Evolutionary conservation across 495 filamentous ascomycete genomes (phyloP).

Genomic region (Elasticomyces elasticus): DNA sequence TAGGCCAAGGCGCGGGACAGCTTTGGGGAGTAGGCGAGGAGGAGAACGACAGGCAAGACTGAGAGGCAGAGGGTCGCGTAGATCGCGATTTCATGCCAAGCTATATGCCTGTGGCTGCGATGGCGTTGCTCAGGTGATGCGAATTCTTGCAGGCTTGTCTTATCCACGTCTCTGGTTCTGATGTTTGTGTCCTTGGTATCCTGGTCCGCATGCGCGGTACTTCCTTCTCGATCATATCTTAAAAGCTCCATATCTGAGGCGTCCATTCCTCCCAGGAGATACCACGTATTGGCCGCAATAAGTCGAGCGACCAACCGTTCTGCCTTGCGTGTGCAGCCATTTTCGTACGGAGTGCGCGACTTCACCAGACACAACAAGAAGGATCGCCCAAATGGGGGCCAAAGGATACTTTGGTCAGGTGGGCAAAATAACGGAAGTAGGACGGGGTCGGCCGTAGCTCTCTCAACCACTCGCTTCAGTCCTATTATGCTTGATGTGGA

Average conservation of each 20-base stretch:
- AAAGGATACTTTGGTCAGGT: too few species aligned
- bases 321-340: too few species aligned
- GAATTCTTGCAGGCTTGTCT: neutral
- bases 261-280: neutral
- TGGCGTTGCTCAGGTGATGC: neutral
- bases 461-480: too few species aligned
- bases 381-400: too few species aligned
- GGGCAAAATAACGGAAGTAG: too few species aligned
- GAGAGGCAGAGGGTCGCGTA: neutral
- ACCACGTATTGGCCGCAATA: too few species aligned
- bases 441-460: too few species aligned
- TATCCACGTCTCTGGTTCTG: neutral
- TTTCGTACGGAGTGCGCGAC: too few species aligned
- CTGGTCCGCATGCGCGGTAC: neutral
- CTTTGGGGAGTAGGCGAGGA: neutral
- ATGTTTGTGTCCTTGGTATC: neutral
- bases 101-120: neutral
- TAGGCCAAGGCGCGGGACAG: neutral
- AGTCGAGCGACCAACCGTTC: too few species aligned
- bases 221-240: neutral
- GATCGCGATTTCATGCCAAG: neutral
- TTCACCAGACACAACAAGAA: too few species aligned
- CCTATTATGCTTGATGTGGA: too few species aligned
- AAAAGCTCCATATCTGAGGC: neutral
- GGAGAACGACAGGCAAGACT: neutral